Percentiles rank a stretch among this genome's conserved stretches.
phyloP scores from a whole-genome alignment of 2,329 filamentous ascomycete genomes.

The Cladobotryum protrusum region DNA sequence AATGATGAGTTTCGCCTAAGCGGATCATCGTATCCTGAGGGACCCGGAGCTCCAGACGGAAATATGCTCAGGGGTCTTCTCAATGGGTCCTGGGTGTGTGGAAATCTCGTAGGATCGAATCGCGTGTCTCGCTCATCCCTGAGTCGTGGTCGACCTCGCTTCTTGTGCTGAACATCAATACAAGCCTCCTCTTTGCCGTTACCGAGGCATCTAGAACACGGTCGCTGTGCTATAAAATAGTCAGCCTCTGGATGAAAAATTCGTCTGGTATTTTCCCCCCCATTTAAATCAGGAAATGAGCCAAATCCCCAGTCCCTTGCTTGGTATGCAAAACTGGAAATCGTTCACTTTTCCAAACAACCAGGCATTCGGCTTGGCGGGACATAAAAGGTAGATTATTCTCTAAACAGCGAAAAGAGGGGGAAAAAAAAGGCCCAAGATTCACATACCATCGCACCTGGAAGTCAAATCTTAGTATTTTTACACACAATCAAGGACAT shows the following conservation, averaged over 20 bases:
- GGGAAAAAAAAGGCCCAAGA: neutral
- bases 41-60: conserved; percentile 37
- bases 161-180: conserved; percentile 81
- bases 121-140: conserved; percentile 62
- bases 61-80: conserved; percentile 49
- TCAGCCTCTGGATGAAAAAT: conserved; percentile 24
- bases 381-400: no score
- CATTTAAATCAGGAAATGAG: neutral
- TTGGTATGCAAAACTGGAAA: neutral
- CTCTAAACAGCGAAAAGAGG: neutral
- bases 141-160: conserved; percentile 69
- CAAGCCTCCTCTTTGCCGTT: conserved; percentile 78
- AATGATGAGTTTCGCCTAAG: conserved; percentile 43
- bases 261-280: neutral
- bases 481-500: neutral
- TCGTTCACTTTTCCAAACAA: neutral
- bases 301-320: neutral
- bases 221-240: conserved; percentile 56
- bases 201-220: conserved; percentile 69
- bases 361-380: no score
- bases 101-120: conserved; percentile 46
- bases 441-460: conserved; percentile 59
- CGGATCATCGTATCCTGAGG: conserved; percentile 41
- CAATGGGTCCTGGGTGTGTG: conserved; percentile 39
- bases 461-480: neutral